Percentiles rank a stretch among this genome's conserved stretches.
Conservation (phyloP, 305 asterid species). For the Andrographis paniculata region DNA sequence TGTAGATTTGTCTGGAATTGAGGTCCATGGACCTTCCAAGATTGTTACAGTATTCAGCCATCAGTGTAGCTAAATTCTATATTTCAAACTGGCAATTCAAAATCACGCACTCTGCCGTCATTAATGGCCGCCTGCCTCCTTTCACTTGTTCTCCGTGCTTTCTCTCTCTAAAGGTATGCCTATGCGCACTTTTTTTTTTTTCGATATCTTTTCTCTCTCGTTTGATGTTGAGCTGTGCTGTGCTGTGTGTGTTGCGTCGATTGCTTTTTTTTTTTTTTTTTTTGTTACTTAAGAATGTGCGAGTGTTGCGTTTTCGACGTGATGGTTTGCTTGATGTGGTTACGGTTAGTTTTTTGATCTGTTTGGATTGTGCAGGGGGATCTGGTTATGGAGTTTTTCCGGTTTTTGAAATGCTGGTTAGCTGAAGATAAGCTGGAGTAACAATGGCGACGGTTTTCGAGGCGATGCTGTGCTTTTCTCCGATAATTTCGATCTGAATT, state of each 20-base stretch:
- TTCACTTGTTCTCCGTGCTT: slow-evolving; percentile 27
- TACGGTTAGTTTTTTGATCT: slow-evolving; percentile 17
- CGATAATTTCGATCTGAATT: slow-evolving; percentile 51
- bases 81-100: slow-evolving; percentile 33
- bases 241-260: not conserved
- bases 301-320: slow-evolving; percentile 3
- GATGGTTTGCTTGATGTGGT: not conserved
- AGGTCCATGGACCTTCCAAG: no score
- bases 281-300: not conserved
- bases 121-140: slow-evolving; percentile 37
- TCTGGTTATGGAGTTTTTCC: slow-evolving; percentile 10
- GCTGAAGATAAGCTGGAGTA: slow-evolving; percentile 27
- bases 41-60: not conserved
- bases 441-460: slow-evolving; percentile 37
- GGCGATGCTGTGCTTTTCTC: slow-evolving; percentile 38
- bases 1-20: no score
- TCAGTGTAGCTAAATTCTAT: not conserved
- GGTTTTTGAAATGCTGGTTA: slow-evolving; percentile 23
- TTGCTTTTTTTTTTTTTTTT: not conserved
- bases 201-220: not conserved
- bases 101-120: slow-evolving; percentile 28
- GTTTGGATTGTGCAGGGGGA: slow-evolving; percentile 15
- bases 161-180: slow-evolving; percentile 29
- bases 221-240: not conserved
- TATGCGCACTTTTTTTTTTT: slow-evolving; percentile 15